These are phyloP conservation scores for Moelleriella libera DNA, from an alignment of 2,329 filamentous ascomycete species.

Conservation along the genomic window DNA sequence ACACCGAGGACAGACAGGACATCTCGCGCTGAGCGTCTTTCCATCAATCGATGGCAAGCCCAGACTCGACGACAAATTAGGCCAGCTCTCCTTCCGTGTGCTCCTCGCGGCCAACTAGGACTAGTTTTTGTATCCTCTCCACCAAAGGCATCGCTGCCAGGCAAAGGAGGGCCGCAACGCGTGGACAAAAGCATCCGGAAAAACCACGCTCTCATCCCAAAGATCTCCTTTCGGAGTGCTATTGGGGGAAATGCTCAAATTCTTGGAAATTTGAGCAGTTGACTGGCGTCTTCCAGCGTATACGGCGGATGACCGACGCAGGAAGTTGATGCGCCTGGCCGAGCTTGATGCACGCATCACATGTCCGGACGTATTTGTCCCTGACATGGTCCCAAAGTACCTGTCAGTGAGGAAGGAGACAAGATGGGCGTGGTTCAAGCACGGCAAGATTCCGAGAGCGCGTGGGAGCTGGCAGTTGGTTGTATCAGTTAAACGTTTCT, in stretches of 20 bases:
- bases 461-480: slow-evolving; percentile 20
- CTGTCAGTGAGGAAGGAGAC: no score
- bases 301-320: slow-evolving; percentile 26
- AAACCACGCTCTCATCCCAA: slow-evolving; percentile 61
- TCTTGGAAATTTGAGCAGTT: slow-evolving; percentile 13
- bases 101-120: slow-evolving; percentile 74
- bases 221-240: slow-evolving; percentile 21
- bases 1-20: no score
- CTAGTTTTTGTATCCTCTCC: slow-evolving; percentile 91
- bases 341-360: slow-evolving; percentile 32
- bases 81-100: slow-evolving; percentile 54
- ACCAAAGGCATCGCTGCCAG: slow-evolving; percentile 13
- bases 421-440: neutral
- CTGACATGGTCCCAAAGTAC: slow-evolving; percentile 16
- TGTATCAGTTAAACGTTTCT: slow-evolving; percentile 27
- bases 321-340: slow-evolving; percentile 45
- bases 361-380: slow-evolving; percentile 8
- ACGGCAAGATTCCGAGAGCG: slow-evolving; percentile 27
- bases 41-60: neutral
- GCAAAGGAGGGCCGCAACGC: slow-evolving; percentile 49
- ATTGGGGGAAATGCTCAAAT: slow-evolving; percentile 29
- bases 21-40: neutral
- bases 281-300: slow-evolving; percentile 32
- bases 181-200: slow-evolving; percentile 95
- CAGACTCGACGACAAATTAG: neutral